Percentiles rank a stretch among this genome's conserved stretches.
Conservation (phyloP, 2,329 filamentous ascomycete genomes). For the Magnaporthiopsis rhizophila region DNA sequence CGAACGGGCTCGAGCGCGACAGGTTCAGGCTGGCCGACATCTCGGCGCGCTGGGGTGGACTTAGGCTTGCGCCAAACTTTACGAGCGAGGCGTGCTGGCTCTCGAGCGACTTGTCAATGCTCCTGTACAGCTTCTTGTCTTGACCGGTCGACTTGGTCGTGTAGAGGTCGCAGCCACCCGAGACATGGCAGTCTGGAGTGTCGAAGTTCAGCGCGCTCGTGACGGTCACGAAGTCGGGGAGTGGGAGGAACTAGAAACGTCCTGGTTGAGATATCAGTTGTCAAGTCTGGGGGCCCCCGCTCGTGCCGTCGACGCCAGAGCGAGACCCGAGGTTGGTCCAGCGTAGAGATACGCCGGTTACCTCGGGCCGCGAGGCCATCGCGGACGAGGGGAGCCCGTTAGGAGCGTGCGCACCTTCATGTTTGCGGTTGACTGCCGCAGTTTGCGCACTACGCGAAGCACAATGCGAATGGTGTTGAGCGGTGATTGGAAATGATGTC, state of each 20-base stretch:
- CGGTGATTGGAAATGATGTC: background rate
- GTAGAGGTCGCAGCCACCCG: conserved; percentile 92
- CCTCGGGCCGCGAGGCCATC: background rate
- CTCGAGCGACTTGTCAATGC: conserved; percentile 85
- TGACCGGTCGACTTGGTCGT: conserved; percentile 92
- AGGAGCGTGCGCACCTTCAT: conserved; percentile 21
- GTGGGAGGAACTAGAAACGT: conserved; percentile 68
- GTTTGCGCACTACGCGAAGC: background rate
- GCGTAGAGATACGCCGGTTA: background rate
- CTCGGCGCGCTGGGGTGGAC: conserved; percentile 68
- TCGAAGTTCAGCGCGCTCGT: conserved; percentile 93
- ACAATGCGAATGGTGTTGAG: background rate
- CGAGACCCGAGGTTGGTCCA: background rate
- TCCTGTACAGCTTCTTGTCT: conserved; percentile 96
- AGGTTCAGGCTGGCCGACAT: conserved; percentile 64
- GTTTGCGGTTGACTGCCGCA: background rate
- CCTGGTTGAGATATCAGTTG: background rate
- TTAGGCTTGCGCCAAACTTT: conserved; percentile 78
- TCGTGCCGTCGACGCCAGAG: background rate
- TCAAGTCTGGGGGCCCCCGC: background rate
- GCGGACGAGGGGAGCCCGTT: background rate
- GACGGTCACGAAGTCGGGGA: conserved; percentile 85
- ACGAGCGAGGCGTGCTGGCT: conserved; percentile 85
- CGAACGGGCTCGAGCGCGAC: conserved; percentile 84
- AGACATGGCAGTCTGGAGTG: conserved; percentile 83